These are phyloP conservation scores for Paspalum notatum DNA, from an alignment of 176 grass and related monocot species.

Conservation along the genomic window DNA sequence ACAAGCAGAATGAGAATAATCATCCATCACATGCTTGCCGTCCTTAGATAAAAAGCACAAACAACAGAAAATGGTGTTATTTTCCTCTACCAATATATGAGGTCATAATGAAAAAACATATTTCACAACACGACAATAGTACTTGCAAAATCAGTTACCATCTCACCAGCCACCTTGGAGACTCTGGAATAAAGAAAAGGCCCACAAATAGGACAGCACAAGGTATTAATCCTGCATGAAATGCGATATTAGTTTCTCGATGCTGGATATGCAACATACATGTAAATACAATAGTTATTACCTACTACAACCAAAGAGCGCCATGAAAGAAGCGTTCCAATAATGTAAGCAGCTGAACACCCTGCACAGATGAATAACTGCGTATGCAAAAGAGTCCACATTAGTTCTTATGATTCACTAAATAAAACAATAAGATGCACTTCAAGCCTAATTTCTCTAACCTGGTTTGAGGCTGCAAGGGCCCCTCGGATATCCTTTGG, in stretches of 20 bases:
- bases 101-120: not conserved
- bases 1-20: not conserved
- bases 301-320: slow-evolving; percentile 67
- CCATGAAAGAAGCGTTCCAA: slow-evolving; percentile 73
- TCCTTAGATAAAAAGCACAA: not conserved
- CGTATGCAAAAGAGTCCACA: not conserved
- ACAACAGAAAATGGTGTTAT: not conserved
- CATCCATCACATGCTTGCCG: not conserved
- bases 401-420: slow-evolving; percentile 10
- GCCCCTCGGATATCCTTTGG: slow-evolving; percentile 68
- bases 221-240: slow-evolving; percentile 67
- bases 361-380: slow-evolving; percentile 73
- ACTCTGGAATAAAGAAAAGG: slow-evolving; percentile 74
- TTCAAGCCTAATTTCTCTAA: slow-evolving; percentile 6
- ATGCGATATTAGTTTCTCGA: slow-evolving; percentile 23
- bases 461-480: slow-evolving; percentile 68
- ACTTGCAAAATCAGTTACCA: not conserved
- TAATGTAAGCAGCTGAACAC: slow-evolving; percentile 66
- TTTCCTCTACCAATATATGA: not conserved
- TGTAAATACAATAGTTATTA: slow-evolving; percentile 36
- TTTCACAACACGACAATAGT: not conserved
- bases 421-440: not conserved
- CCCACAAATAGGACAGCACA: slow-evolving; percentile 62
- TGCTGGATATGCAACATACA: not conserved
- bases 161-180: slow-evolving; percentile 86